Conservation (phyloP, 139 green algal genomes). For the Yamagishiella unicocca region DNA sequence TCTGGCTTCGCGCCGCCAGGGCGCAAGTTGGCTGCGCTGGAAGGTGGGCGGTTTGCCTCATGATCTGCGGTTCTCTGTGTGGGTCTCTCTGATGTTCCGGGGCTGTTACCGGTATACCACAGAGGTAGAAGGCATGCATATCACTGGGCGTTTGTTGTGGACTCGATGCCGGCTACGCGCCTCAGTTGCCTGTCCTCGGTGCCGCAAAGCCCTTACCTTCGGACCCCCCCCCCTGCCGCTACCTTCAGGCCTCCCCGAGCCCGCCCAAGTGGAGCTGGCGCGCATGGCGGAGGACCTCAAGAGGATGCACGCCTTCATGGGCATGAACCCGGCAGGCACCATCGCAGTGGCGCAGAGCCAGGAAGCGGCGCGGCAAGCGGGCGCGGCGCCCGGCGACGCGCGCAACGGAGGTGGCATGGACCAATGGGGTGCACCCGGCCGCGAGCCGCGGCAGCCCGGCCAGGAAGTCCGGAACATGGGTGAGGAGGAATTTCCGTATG, state of each 20-base stretch:
- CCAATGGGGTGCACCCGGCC: conserved; percentile 10
- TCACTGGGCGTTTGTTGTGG: too few species aligned
- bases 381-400: not conserved
- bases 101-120: too few species aligned
- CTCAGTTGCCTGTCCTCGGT: not conserved
- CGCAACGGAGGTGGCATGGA: not conserved
- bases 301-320: conserved; percentile 17
- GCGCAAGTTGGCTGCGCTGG: not conserved
- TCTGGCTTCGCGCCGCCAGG: not conserved
- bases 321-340: not conserved
- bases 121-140: too few species aligned
- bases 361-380: not conserved
- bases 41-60: not conserved
- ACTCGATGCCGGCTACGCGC: too few species aligned
- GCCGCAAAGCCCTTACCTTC: not conserved
- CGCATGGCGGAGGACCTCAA: conserved; percentile 21
- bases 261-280: conserved; percentile 1
- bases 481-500: too few species aligned
- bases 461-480: not conserved
- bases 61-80: not conserved
- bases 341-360: not conserved
- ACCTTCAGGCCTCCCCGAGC: conserved; percentile 2
- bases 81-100: too few species aligned
- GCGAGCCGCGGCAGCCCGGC: conserved; percentile 1
- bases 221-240: not conserved